Evolutionary conservation across 768 basidiomycete species (phyloP), one percentile per base, ranked within the genome.

Genomic region (Suillus clintonianus): DNA sequence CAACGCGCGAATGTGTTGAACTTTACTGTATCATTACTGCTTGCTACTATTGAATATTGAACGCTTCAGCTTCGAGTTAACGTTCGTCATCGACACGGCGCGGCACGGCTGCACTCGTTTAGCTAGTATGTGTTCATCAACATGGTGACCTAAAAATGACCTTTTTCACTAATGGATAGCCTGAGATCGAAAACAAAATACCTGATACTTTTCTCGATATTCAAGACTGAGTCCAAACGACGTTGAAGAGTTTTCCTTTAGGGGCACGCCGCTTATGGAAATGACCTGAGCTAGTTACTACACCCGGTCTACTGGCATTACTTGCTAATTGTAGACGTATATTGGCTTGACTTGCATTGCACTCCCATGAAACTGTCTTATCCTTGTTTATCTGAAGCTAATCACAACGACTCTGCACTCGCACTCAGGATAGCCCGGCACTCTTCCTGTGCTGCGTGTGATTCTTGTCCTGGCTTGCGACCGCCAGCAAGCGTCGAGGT

Each of bases 341-440:
- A 27, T 27, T 27, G 27, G 27, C 27, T 27, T 27, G 27, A 4
- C 27, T 27, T 27, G 27, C 27, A 27, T 27, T 27, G 27, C 27
- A 27, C 27, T 2, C 27, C 27, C 27, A 90, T 90, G 89, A 90
- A 85, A 76, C 77, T 82, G 62, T 79, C 85, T 60, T 93, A 93
- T 76, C 91, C 91, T 41, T 79, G 84, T 37, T 84, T 85, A n/a
- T 80, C 85, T 68, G 76, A 81, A 56, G 73, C 81, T 64, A 76
- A 78, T 17, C 82, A 90, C 58, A 81, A 80, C 22, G 72, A 84
- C 59, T 74, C 80, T 41, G 82, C 84, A 11, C 74, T 88, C 2
- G 78, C 87, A 15, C 81, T 93, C 67, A 95, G 94, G 79, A 89
- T 95, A 62, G 91, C 95, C 6, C 85, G 95, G 17, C 94, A 94